phyloP scores from a whole-genome alignment of 2,329 filamentous ascomycete genomes.

The Alternaria consortialis region DNA sequence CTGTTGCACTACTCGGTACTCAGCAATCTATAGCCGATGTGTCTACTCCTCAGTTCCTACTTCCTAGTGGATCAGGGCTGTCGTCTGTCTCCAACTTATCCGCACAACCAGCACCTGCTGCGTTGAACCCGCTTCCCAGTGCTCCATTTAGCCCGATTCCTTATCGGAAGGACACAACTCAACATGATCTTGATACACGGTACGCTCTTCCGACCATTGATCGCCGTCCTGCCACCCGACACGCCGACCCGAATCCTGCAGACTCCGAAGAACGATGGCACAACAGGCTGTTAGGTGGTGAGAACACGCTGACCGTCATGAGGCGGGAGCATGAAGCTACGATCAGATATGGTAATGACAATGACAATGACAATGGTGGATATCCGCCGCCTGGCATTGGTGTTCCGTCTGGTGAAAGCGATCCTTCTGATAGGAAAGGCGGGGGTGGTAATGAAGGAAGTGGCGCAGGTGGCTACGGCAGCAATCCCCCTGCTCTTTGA shows the following conservation, averaged over 20 bases:
- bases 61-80: neutral
- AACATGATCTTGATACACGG: neutral
- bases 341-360: neutral
- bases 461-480: neutral
- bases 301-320: neutral
- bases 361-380: neutral
- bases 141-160: neutral
- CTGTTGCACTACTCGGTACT: neutral
- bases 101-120: neutral
- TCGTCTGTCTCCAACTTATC: neutral
- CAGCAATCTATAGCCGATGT: neutral
- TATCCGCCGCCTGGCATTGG: neutral
- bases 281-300: neutral
- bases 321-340: neutral
- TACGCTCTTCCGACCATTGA: constrained; percentile 5
- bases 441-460: no score
- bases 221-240: neutral
- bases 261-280: constrained; percentile 5
- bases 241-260: neutral
- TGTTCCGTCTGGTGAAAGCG: neutral
- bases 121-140: neutral
- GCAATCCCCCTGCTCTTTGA: neutral
- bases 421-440: neutral
- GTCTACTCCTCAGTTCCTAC: neutral
- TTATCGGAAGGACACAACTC: neutral